Conservation (phyloP, 2,329 filamentous ascomycete species). For the Stemphylium beticola region DNA sequence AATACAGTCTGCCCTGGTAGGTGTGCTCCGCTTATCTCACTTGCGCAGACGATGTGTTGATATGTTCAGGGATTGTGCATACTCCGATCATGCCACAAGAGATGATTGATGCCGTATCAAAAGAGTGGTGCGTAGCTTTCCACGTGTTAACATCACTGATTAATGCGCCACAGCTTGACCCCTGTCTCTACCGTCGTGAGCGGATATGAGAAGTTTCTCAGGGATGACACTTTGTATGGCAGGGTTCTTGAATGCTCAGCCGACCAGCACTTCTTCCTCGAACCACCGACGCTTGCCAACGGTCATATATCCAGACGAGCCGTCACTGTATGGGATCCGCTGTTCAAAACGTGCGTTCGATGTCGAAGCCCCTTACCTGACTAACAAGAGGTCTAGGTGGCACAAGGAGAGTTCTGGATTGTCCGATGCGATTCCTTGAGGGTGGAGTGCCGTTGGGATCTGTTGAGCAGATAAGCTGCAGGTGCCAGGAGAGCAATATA, state of each 20-base stretch:
- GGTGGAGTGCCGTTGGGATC: not conserved
- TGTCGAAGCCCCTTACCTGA: not conserved
- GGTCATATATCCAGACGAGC: conserved; percentile 52
- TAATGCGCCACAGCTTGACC: conserved; percentile 37
- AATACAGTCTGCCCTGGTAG: conserved; percentile 55
- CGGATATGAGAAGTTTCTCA: conserved; percentile 55
- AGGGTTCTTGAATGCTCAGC: conserved; percentile 55
- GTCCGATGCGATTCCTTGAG: conserved; percentile 44
- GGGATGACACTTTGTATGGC: conserved; percentile 54
- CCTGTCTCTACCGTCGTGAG: conserved; percentile 51
- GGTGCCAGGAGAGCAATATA: not conserved
- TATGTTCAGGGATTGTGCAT: conserved; percentile 50
- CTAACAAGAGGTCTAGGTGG: conserved; percentile 22
- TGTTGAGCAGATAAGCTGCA: not conserved
- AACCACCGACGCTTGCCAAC: conserved; percentile 48
- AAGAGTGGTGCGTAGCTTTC: conserved; percentile 23
- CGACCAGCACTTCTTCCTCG: conserved; percentile 50
- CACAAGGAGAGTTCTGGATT: conserved; percentile 54
- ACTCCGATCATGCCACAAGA: conserved; percentile 46
- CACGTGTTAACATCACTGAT: not conserved
- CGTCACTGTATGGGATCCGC: conserved; percentile 57
- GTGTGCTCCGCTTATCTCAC: not conserved
- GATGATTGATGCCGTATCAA: conserved; percentile 37
- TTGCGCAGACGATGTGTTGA: not conserved
- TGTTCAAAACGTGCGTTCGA: conserved; percentile 50